Evolutionary conservation across 2,329 filamentous ascomycete genomes (phyloP).

Genomic region (Malbranchea cinnamomea): DNA sequence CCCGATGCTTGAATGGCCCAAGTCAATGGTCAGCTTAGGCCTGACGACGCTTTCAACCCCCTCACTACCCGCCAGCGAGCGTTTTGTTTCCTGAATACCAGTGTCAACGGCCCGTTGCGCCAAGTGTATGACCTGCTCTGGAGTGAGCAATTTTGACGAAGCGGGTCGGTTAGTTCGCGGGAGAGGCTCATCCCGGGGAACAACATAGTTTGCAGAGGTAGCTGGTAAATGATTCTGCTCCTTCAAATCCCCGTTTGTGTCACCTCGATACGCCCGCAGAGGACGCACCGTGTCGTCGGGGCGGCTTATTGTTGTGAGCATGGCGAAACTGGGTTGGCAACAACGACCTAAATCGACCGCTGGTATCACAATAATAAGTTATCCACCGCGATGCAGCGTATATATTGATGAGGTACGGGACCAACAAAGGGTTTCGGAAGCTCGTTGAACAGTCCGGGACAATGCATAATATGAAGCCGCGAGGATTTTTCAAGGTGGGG

Average conservation of each 20-base stretch:
- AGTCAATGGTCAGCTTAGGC: slow-evolving; percentile 36
- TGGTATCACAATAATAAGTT: too few relatives aligned
- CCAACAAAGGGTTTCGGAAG: too few relatives aligned
- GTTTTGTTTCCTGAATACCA: slow-evolving; percentile 32
- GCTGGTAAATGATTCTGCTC: slow-evolving; percentile 16
- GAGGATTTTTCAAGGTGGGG: too few relatives aligned
- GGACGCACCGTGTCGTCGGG: slow-evolving; percentile 24
- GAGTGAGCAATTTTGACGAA: slow-evolving; percentile 19
- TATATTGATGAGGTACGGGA: too few relatives aligned
- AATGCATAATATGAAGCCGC: too few relatives aligned
- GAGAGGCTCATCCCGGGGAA: slow-evolving; percentile 17
- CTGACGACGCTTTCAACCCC: slow-evolving; percentile 31
- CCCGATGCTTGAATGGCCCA: slow-evolving; percentile 35
- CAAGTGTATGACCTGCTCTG: slow-evolving; percentile 32
- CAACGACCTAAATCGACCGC: too few relatives aligned
- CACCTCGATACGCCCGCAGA: slow-evolving; percentile 17
- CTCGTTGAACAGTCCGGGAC: too few relatives aligned
- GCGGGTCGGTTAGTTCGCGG: slow-evolving; percentile 14
- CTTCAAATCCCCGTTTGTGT: slow-evolving; percentile 20
- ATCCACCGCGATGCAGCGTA: too few relatives aligned
- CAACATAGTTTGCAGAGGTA: slow-evolving; percentile 16
- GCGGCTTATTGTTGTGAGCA: slow-evolving; percentile 23
- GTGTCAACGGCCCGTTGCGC: slow-evolving; percentile 31
- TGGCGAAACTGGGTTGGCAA: too few relatives aligned
- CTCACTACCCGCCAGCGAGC: slow-evolving; percentile 31